Percentiles rank a stretch among this genome's conserved stretches.
Evolutionary conservation across 208 protist genomes (phyloP).

Genomic region (Acanthamoeba culbertsoni): DNA sequence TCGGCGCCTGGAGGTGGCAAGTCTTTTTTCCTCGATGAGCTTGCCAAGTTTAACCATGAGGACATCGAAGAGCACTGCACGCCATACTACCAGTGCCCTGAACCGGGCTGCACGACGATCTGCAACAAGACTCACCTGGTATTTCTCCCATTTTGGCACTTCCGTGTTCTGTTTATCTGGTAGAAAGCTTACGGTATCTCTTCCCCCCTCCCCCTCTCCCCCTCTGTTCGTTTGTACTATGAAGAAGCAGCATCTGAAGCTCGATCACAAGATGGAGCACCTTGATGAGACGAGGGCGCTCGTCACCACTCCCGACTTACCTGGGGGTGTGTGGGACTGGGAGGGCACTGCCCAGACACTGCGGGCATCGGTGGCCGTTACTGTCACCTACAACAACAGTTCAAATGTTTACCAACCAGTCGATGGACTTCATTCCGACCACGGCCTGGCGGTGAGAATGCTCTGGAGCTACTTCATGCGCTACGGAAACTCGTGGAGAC

Average conservation of each 20-base stretch:
- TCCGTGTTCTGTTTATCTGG: background rate
- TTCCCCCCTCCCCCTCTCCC: background rate
- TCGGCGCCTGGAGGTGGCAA: slow-evolving; percentile 14
- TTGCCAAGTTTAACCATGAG: background rate
- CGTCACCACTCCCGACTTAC: background rate
- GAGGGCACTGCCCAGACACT: background rate
- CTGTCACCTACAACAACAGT: slow-evolving; percentile 17
- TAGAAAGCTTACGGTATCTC: background rate
- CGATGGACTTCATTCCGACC: background rate
- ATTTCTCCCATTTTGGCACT: background rate
- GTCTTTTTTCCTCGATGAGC: slow-evolving; percentile 31
- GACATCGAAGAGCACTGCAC: background rate
- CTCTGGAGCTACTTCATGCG: slow-evolving; percentile 39
- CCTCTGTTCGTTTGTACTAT: background rate
- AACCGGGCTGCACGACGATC: background rate
- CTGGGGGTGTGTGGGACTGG: background rate
- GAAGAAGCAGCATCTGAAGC: background rate
- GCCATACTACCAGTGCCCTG: background rate
- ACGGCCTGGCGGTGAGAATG: too few relatives aligned
- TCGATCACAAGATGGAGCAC: background rate
- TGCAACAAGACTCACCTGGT: background rate
- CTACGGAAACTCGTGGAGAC: background rate
- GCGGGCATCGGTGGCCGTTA: background rate
- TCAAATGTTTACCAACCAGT: background rate
- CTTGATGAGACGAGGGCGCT: background rate